Evolutionary conservation across 176 grass and related monocot genomes (phyloP), one percentile per base, ranked within the genome.

Genomic region (Pontederia crassipes): DNA sequence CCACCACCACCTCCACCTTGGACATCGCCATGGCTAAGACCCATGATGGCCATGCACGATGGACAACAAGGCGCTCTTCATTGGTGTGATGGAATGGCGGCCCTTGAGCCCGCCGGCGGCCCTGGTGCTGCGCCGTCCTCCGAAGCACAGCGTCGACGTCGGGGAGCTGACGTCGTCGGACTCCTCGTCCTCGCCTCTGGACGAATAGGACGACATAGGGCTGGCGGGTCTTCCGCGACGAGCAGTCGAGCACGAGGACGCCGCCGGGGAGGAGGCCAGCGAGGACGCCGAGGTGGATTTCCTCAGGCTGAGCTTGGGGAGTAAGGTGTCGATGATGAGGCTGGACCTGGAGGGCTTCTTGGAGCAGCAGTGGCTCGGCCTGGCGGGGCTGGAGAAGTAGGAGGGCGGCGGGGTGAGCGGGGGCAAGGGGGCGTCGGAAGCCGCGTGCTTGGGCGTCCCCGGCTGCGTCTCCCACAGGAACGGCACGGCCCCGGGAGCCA

Each of bases 391-490:
- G 53, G 15, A 57, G 67, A 57, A 70, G 67, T 70, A 70, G 54
- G 67, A 47, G 35, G 67, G 67, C 7, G 67, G 67, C 17, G 67
- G 67, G 17, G 67, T 70, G 35, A 70, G 67, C 1, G 67, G 67
- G 4, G 67, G 67, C 14, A 58, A 40, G 32, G n/a, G 8, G 35
- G 17, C 9, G 67, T 15, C 26, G 16, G 67, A 11, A 11, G 32
- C 28, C 35, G 54, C 11, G 29, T 28, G 52, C 40, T 70, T 70
- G 8, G 67, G 67, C 2, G 67, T 70, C 6, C 67, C 67, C 2
- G 67, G 67, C 28, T 57, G 54, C 16, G 67, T 58, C 54, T 70
- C 67, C 67, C 67, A 70, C 40, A 57, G 8, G 67, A 70, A 70
- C 10, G 67, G 67, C 54, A 70, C 67, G 2, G 67, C 28, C 2